Percentiles rank a stretch among this genome's conserved stretches.
These are phyloP conservation scores for Candida corydali DNA, from an alignment of 805 yeast genomes.

Conservation along the genomic window DNA sequence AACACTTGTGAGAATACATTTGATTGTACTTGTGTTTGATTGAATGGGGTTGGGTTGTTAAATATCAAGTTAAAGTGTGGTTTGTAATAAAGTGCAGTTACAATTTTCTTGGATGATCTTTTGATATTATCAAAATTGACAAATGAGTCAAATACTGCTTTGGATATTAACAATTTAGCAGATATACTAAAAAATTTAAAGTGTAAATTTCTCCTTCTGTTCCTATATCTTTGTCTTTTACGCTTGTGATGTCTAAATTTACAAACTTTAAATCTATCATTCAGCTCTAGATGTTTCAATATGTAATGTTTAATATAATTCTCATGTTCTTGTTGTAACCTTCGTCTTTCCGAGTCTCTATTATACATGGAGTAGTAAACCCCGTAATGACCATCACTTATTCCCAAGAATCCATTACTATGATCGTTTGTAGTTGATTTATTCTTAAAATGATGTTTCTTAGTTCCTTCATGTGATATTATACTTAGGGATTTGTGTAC, in stretches of 20 bases:
- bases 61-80: neutral
- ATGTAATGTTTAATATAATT: constrained; percentile 8
- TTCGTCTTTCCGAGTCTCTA: constrained; percentile 22
- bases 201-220: neutral
- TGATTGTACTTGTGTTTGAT: neutral
- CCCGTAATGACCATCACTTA: constrained; percentile 41
- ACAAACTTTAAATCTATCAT: constrained; percentile 2
- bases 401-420: constrained; percentile 16
- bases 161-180: constrained; percentile 5
- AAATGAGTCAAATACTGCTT: constrained; percentile 1
- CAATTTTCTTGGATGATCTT: constrained; percentile 2
- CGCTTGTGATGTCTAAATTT: constrained; percentile 1
- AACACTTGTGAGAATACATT: constrained; percentile 3
- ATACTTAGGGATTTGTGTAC: neutral
- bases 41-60: neutral
- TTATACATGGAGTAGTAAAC: constrained; percentile 37
- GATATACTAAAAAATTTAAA: constrained; percentile 6
- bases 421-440: constrained; percentile 1
- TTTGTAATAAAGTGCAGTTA: constrained; percentile 3
- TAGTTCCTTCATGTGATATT: neutral
- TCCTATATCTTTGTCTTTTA: neutral
- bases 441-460: constrained; percentile 2
- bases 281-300: constrained; percentile 5
- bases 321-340: constrained; percentile 8
- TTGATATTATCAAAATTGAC: constrained; percentile 5